phyloP scores from a whole-genome alignment of 2,329 filamentous ascomycete genomes.

The Aspergillus sp. region DNA sequence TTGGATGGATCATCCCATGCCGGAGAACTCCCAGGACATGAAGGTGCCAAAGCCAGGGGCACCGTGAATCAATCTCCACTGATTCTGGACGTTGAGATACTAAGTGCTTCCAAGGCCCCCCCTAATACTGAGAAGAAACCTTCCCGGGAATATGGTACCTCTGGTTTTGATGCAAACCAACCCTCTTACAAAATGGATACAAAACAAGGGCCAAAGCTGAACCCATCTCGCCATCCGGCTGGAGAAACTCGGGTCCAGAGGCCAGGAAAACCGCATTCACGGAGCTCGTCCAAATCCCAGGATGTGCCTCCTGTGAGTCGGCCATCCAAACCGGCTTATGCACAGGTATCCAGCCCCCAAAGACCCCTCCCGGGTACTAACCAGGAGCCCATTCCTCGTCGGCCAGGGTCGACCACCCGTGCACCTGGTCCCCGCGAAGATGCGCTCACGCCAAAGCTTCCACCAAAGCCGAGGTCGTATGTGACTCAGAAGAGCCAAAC shows the following conservation, averaged over 20 bases:
- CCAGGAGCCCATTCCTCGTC: conserved; percentile 1
- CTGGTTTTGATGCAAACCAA: conserved; percentile 28
- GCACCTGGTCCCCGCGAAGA: not conserved
- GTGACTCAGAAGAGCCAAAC: not conserved
- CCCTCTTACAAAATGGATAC: conserved; percentile 25
- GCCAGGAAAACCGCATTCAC: conserved; percentile 4
- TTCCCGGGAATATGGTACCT: conserved; percentile 24
- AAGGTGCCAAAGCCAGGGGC: conserved; percentile 38
- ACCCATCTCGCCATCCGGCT: conserved; percentile 16
- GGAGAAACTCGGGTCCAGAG: conserved; percentile 6
- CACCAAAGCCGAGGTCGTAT: not conserved
- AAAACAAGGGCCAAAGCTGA: conserved; percentile 21
- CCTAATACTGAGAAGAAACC: conserved; percentile 18
- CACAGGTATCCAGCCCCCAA: not conserved
- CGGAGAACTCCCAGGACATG: conserved; percentile 31
- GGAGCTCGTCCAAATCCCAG: conserved; percentile 1
- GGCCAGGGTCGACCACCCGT: not conserved
- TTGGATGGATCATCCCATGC: conserved; percentile 31
- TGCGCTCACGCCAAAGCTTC: not conserved
- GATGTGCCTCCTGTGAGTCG: not conserved
- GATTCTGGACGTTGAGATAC: conserved; percentile 30
- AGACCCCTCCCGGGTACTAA: not conserved
- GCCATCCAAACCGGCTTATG: not conserved
- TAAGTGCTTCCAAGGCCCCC: conserved; percentile 15
- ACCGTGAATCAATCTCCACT: conserved; percentile 47